Evolutionary conservation across 176 grass and related monocot genomes (phyloP).

Genomic region (Typha latifolia): DNA sequence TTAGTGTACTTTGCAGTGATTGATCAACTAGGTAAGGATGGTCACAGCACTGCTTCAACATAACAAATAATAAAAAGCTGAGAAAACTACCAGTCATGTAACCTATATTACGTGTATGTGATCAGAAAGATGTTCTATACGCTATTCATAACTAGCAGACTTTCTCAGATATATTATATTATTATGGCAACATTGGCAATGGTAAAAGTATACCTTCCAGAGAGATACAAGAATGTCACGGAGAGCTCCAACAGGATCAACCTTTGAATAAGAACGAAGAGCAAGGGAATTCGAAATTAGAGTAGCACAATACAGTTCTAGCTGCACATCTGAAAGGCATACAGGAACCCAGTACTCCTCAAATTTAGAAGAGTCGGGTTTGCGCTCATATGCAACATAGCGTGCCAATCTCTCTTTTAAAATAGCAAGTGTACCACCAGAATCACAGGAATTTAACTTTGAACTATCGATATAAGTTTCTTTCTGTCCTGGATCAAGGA

Average conservation of each 20-base stretch:
- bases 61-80: constrained; percentile 11
- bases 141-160: no score
- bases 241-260: constrained; percentile 71
- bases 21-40: constrained; percentile 91
- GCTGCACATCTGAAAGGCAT: constrained; percentile 63
- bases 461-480: constrained; percentile 11
- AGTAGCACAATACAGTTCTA: constrained; percentile 75
- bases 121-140: no score
- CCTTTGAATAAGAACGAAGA: constrained; percentile 70
- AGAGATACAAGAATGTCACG: constrained; percentile 62
- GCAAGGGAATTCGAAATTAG: constrained; percentile 61
- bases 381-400: constrained; percentile 53
- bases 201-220: constrained; percentile 48
- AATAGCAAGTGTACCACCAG: constrained; percentile 30
- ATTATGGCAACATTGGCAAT: background rate
- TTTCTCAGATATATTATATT: no score
- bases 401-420: constrained; percentile 50
- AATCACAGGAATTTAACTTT: constrained; percentile 33
- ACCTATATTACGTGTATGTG: no score
- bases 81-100: background rate
- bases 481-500: constrained; percentile 45
- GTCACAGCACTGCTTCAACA: constrained; percentile 72
- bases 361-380: constrained; percentile 64
- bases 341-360: constrained; percentile 84
- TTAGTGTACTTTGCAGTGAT: constrained; percentile 53